A percentile compares a stretch with the other conserved stretches of the same genome.
phyloP scores from a whole-genome alignment of 1,284 basidiomycete species.

The Leccinum pallidistipes region DNA sequence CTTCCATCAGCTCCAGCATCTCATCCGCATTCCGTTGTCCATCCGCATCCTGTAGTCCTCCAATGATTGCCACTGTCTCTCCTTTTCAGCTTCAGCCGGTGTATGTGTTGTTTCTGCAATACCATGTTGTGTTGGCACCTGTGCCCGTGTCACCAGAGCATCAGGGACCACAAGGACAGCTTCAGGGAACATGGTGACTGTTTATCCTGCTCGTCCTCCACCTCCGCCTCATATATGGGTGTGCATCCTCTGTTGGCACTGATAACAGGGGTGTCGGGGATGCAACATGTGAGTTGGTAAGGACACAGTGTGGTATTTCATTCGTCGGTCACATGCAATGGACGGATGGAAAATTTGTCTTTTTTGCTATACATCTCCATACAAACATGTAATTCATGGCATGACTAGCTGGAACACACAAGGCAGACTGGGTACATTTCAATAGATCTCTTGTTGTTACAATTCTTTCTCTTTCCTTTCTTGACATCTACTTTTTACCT shows the following conservation, averaged over 20 bases:
- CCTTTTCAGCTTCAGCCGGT: conserved; percentile 21
- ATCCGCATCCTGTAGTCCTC: conserved; percentile 4
- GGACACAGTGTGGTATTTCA: no score
- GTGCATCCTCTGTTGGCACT: conserved; percentile 4
- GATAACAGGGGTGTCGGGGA: conserved; percentile 28
- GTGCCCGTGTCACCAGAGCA: conserved; percentile 9
- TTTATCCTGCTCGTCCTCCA: conserved; percentile 15
- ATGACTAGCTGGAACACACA: no score
- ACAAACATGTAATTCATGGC: no score
- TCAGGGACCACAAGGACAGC: conserved; percentile 9
- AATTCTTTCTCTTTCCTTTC: no score
- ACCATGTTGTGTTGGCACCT: conserved; percentile 7
- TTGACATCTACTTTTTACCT: no score
- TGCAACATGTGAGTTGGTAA: conserved; percentile 30
- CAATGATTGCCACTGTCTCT: conserved; percentile 15
- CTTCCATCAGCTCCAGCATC: conserved; percentile 14
- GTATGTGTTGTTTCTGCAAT: conserved; percentile 27
- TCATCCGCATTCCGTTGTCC: background rate
- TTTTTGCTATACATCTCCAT: no score
- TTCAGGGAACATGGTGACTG: conserved; percentile 22
- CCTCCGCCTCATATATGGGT: no score
- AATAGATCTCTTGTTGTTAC: no score
- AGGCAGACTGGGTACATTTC: no score
- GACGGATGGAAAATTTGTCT: no score
- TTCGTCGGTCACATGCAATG: no score